Evolutionary conservation across 192 early-diverging fungal species (phyloP).

Genomic region (Coemansia sp.): DNA sequence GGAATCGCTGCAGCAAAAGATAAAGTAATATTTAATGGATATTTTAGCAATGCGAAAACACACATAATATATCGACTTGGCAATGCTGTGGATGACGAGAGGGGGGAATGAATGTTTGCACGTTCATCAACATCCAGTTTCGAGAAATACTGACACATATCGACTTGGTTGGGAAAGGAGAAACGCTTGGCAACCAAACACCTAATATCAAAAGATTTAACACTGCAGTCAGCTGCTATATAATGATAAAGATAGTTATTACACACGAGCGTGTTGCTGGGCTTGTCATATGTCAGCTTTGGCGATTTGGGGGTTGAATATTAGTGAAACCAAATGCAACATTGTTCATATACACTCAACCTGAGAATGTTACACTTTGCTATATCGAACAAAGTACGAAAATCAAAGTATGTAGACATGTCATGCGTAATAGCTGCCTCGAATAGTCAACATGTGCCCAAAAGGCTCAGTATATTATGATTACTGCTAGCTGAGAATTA

Average conservation of each 20-base stretch:
- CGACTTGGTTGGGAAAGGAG: not conserved
- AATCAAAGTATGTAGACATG: no score
- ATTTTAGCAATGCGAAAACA: not conserved
- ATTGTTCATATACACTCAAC: not conserved
- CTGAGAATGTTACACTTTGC: not conserved
- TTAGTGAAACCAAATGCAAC: not conserved
- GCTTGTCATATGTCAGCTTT: not conserved
- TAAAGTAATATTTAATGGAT: not conserved
- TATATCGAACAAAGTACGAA: no score
- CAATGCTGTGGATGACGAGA: not conserved
- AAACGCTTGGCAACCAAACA: not conserved
- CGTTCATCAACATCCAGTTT: not conserved
- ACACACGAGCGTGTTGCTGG: not conserved
- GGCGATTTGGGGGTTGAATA: not conserved
- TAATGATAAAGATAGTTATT: not conserved
- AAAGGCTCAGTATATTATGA: not conserved
- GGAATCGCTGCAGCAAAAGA: not conserved
- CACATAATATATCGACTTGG: not conserved
- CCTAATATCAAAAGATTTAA: not conserved
- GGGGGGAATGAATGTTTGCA: not conserved
- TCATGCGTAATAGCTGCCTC: no score
- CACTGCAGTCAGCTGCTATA: not conserved
- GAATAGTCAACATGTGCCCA: no score
- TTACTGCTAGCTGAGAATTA: not conserved
- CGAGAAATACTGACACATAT: not conserved